phyloP scores from a whole-genome alignment of 225 moss, liverwort and hornwort genomes.

The Pseudoscleropodium purum region DNA sequence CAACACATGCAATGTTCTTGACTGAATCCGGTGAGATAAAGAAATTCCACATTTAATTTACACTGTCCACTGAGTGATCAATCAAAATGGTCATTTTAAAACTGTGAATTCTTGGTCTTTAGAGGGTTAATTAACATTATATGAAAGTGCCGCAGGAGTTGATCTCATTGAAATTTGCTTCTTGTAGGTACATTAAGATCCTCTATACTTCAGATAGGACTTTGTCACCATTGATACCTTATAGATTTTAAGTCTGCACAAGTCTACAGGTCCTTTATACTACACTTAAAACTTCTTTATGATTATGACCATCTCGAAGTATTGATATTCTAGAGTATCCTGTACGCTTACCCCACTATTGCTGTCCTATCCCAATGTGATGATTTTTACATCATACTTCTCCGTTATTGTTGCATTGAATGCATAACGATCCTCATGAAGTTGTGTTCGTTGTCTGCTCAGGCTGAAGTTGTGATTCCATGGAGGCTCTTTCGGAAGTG shows the following conservation, averaged over 20 bases:
- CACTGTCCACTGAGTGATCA: background rate
- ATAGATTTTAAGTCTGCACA: background rate
- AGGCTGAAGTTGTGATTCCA: background rate
- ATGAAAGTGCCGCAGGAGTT: no score
- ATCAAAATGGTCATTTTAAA: background rate
- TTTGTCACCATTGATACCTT: background rate
- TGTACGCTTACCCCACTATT: background rate
- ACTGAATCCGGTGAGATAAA: background rate
- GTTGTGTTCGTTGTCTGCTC: background rate
- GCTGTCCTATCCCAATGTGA: background rate
- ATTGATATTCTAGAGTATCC: background rate
- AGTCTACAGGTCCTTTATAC: background rate
- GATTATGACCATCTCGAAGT: background rate
- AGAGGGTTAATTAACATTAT: no score
- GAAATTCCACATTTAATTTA: no score
- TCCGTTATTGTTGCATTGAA: background rate
- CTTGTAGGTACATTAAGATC: background rate
- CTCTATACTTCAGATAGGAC: background rate
- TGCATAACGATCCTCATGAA: background rate
- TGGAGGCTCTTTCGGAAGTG: conserved; percentile 20
- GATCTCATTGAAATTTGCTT: no score
- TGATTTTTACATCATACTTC: background rate
- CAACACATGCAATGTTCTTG: background rate
- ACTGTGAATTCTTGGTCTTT: background rate
- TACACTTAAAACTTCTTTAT: no score